Evolutionary conservation across 768 basidiomycete species (phyloP), one percentile per base, ranked within the genome.

Genomic region (Termitomyces sp.): DNA sequence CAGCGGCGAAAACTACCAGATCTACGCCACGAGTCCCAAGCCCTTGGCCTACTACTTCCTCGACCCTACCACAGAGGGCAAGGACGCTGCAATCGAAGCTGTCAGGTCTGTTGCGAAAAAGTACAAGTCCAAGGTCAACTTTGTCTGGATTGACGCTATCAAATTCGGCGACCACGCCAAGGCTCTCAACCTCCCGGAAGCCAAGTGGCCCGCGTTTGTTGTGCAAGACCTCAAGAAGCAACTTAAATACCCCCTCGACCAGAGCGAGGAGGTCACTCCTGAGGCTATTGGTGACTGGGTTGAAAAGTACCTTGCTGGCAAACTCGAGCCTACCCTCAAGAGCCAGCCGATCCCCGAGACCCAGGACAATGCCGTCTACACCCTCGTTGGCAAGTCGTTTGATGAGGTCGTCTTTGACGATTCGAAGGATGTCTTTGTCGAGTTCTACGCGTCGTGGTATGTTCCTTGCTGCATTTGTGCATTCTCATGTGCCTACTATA

Each of bases 391-490:
- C 60, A 89, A 92, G 72, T 84, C 88, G 63, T 98, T 98, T 63
- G 93, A 98, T 2, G 76, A 92, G 51, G 77, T 94, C 52, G 88
- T 92, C 34, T 85, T 83, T 60, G 92, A 97, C 68, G 90, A 94
- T 61, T 76, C 77, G 57, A 97, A 97, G 77, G 95, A 98, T 69
- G 88, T 98, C 66, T 94, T 99, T 66, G 79, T 98, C 63, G 96
- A 98, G 74, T 95, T 99, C 75, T 98, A 92, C 66, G 97, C 97
- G 49, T 84, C 93, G 50, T 99, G 97, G 97, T 95, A 72, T 45
- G 87, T 73, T 36, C 64, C 65, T 51, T 62, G 60, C 60, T 8
- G 16, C 9, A 31, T 47, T 31, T 29, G 42, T 0, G 5, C 4
- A 10, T 22, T 22, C 37, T n/a, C 54, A 58, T 42, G 18, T 20